Evolutionary conservation across 176 grass and related monocot species (phyloP).

Genomic region (Dactylis glomerata): DNA sequence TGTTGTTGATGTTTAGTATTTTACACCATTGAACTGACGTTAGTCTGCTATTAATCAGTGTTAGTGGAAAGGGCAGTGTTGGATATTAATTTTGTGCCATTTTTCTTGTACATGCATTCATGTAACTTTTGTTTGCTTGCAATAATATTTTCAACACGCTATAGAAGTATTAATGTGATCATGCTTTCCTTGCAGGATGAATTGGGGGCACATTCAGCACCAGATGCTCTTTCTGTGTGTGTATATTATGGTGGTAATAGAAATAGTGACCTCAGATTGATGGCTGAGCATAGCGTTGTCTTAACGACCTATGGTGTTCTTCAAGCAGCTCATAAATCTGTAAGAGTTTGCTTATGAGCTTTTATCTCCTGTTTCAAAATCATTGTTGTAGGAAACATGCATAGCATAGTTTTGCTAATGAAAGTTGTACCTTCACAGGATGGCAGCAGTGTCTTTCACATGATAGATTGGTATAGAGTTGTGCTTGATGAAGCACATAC

Average conservation of each 20-base stretch:
- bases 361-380: background rate
- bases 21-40: background rate
- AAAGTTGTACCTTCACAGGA: slow-evolving; percentile 39
- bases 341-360: slow-evolving; percentile 32
- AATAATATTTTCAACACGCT: background rate
- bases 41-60: background rate
- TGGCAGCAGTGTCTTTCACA: slow-evolving; percentile 67
- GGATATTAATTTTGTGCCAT: background rate
- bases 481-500: slow-evolving; percentile 92
- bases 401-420: background rate
- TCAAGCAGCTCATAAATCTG: slow-evolving; percentile 54
- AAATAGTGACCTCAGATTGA: slow-evolving; percentile 50
- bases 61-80: background rate
- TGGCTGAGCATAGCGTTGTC: slow-evolving; percentile 66
- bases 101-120: background rate
- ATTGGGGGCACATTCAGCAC: slow-evolving; percentile 63
- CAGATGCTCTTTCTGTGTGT: slow-evolving; percentile 70
- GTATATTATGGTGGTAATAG: slow-evolving; percentile 78
- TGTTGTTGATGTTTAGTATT: background rate
- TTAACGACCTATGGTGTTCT: slow-evolving; percentile 84
- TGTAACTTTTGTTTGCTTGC: background rate
- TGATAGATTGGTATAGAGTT: slow-evolving; percentile 74
- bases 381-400: background rate
- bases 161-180: slow-evolving; percentile 6
- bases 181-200: slow-evolving; percentile 51